Base-by-base conservation (phyloP, 2,329 filamentous ascomycete genomes). In the Davidsoniella eucalypti region DNA sequence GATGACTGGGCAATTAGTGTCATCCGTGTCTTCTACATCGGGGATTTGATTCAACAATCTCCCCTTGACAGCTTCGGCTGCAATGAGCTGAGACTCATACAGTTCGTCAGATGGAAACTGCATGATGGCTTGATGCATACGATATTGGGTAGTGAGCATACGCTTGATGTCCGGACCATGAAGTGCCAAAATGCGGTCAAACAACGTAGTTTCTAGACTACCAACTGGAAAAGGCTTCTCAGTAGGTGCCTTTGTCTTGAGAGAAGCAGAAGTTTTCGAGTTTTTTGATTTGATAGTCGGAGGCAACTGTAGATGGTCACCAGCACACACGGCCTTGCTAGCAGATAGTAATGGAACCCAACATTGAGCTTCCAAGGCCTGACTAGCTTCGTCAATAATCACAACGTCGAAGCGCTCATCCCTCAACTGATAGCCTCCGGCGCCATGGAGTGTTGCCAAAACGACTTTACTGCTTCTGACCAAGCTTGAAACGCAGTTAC, bases 51-150 rank as follows among this genome's bases (percentile, higher is more conserved):
- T 82, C 7, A 98, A 72, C 5, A 95, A 66, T 14, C 88, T 77
- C 4, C 67, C 67, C 61, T 82, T 84, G 54, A 96, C 92, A 0
- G 71, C 69, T 4, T 90, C 84, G 1, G 84, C 87, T 0, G 92
- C 90, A 2, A 88, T 68, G 1, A 98, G 75, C 58, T 82, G 81
- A 2, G 76, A 77, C 54, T 86, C 85, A 65, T 98, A 98, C 9
- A 96, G 71, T 61, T 90, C 81, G 54, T 84, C 75, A 0, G 90
- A 95, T 0, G 92, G 90, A 59, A 95, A 98, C 5, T 78, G 75
- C 88, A 96, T 96, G 58, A 98, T 96, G 49, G 72, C 79, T 60
- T 94, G 83, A 61, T 98, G 87, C 92, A 98, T 98, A 37, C 92
- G 87, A 64, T 98, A 98, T 66, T 98, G 92, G 4, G 84, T 94